phyloP scores from a whole-genome alignment of 176 grass and related monocot species.

The Phoenix roebelenii region DNA sequence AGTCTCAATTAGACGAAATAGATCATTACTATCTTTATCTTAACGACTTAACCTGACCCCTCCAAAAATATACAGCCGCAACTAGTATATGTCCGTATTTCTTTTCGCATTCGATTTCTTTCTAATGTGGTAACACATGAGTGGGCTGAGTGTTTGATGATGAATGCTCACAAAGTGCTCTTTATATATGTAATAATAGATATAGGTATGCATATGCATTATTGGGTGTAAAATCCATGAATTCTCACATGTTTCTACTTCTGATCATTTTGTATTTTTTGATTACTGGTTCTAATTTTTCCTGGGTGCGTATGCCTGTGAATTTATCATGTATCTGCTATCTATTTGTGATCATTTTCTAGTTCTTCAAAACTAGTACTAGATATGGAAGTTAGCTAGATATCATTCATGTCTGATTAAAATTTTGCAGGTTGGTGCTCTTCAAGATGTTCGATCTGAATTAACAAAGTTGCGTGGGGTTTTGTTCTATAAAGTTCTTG shows the following conservation, averaged over 20 bases:
- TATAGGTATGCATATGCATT: neutral
- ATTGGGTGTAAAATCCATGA: too few relatives aligned
- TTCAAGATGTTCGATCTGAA: slow-evolving; percentile 99
- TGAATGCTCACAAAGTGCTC: neutral
- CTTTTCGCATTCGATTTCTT: too few relatives aligned
- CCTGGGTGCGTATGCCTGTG: neutral
- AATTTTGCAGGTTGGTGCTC: slow-evolving; percentile 86
- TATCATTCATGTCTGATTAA: slow-evolving; percentile 10
- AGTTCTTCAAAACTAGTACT: slow-evolving; percentile 1
- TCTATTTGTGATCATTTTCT: slow-evolving; percentile 1
- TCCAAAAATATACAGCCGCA: too few relatives aligned
- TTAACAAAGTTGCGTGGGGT: slow-evolving; percentile 75
- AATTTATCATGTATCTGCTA: neutral
- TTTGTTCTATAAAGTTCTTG: slow-evolving; percentile 95
- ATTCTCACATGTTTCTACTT: too few relatives aligned
- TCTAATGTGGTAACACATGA: too few relatives aligned
- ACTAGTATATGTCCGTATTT: too few relatives aligned
- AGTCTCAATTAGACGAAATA: too few relatives aligned
- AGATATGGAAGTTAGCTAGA: neutral
- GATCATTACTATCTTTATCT: too few relatives aligned
- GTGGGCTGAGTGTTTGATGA: too few relatives aligned
- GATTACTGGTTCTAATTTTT: too few relatives aligned
- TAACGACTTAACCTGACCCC: too few relatives aligned
- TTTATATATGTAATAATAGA: neutral
- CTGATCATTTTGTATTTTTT: too few relatives aligned